Percentiles rank a stretch among this genome's conserved stretches.
phyloP scores from a whole-genome alignment of 495 filamentous ascomycete species.

The Hypoxylon lenormandii region DNA sequence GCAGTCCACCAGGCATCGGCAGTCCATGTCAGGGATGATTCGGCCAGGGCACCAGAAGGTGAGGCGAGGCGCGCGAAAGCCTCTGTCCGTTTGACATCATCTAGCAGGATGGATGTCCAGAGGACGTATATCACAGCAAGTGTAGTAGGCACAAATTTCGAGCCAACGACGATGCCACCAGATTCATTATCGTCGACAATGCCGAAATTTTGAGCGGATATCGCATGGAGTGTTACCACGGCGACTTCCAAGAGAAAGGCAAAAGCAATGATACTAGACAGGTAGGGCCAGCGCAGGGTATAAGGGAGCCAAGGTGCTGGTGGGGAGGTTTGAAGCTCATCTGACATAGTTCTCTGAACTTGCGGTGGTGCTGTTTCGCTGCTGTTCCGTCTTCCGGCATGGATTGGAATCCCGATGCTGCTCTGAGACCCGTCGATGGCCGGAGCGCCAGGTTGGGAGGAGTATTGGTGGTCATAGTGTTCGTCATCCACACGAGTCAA shows the following conservation, averaged over 20 bases:
- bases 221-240: constrained; percentile 22
- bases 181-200: constrained; percentile 51
- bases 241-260: constrained; percentile 39
- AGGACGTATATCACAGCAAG: constrained; percentile 53
- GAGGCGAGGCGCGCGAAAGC: constrained; percentile 52
- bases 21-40: constrained; percentile 43
- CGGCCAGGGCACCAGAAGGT: constrained; percentile 43
- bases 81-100: constrained; percentile 54
- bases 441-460: neutral
- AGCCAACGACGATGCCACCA: constrained; percentile 49
- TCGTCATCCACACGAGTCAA: neutral
- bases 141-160: constrained; percentile 52
- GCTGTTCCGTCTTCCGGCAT: neutral
- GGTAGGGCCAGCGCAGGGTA: constrained; percentile 34
- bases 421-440: neutral
- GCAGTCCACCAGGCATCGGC: constrained; percentile 50
- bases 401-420: neutral
- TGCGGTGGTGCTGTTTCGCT: neutral
- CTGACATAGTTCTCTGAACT: neutral
- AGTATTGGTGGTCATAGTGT: neutral
- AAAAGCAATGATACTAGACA: constrained; percentile 33
- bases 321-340: neutral
- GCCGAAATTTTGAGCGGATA: constrained; percentile 44
- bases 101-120: constrained; percentile 44
- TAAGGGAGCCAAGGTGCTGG: constrained; percentile 39